phyloP scores from a whole-genome alignment of 345 rosid genomes.

The Rhodomyrtus tomentosa region DNA sequence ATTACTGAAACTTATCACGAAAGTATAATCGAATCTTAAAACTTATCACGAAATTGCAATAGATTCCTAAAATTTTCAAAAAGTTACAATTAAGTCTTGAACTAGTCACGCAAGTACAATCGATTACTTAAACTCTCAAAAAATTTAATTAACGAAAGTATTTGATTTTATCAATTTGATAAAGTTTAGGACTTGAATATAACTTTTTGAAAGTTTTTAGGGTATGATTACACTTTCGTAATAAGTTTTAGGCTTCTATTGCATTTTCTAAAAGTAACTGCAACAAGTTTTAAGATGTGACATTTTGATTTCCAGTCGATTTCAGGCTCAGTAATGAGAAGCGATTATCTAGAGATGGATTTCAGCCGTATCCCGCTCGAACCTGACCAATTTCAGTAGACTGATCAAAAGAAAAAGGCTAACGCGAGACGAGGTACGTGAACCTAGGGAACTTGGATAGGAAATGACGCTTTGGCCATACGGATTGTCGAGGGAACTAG shows the following conservation, averaged over 20 bases:
- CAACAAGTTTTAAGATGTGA: background rate
- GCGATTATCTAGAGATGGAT: too few relatives aligned
- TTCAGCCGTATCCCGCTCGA: too few relatives aligned
- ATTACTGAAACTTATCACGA: background rate
- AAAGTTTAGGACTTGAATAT: accelerated
- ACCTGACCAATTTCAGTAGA: too few relatives aligned
- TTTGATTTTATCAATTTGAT: background rate
- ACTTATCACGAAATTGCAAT: accelerated
- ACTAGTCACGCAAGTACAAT: background rate
- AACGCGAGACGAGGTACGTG: too few relatives aligned
- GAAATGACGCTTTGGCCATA: too few relatives aligned
- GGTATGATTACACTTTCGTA: background rate
- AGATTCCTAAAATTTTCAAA: accelerated
- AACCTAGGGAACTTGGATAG: too few relatives aligned
- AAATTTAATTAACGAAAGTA: background rate
- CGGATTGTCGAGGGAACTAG: too few relatives aligned
- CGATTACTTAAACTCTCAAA: accelerated
- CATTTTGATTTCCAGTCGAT: too few relatives aligned
- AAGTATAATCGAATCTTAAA: accelerated
- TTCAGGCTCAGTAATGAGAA: too few relatives aligned
- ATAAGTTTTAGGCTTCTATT: too few relatives aligned
- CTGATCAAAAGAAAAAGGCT: too few relatives aligned
- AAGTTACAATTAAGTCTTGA: accelerated
- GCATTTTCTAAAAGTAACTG: background rate
- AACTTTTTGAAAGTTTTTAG: too few relatives aligned